These are phyloP conservation scores for Coelastrella sp. DNA, from an alignment of 139 green algal genomes.

Conservation along the genomic window DNA sequence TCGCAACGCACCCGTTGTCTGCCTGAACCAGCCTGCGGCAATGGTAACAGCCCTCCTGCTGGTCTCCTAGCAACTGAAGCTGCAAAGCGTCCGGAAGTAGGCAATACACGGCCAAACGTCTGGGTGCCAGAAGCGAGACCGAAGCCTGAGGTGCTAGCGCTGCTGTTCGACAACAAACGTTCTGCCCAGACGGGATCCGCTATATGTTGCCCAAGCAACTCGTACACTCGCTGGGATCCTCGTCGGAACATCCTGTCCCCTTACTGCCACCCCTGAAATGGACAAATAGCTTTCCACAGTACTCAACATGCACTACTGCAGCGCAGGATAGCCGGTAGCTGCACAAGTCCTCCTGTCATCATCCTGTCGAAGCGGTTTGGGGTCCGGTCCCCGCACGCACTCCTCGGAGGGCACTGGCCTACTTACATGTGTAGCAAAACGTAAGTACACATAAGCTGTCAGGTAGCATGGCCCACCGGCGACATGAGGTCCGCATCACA, in stretches of 20 bases:
- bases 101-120: not conserved
- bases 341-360: not conserved
- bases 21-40: not conserved
- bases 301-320: not conserved
- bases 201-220: slow-evolving; percentile 16
- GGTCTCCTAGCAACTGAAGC: not conserved
- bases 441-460: not conserved
- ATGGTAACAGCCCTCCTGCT: not conserved
- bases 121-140: not conserved
- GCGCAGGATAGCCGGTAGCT: not conserved
- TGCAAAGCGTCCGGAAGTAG: not conserved
- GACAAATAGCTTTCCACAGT: not conserved
- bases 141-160: not conserved
- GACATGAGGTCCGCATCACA: not conserved
- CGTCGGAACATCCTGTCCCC: not conserved
- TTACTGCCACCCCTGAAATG: not conserved
- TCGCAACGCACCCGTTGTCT: not conserved
- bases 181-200: not conserved
- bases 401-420: too few relatives aligned
- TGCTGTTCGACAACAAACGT: not conserved
- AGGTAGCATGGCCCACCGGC: not conserved
- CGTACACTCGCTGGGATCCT: not conserved
- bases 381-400: not conserved
- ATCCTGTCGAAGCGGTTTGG: not conserved
- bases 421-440: not conserved